phyloP scores from a whole-genome alignment of 129 eudicot genomes.

The Mikania micrantha region DNA sequence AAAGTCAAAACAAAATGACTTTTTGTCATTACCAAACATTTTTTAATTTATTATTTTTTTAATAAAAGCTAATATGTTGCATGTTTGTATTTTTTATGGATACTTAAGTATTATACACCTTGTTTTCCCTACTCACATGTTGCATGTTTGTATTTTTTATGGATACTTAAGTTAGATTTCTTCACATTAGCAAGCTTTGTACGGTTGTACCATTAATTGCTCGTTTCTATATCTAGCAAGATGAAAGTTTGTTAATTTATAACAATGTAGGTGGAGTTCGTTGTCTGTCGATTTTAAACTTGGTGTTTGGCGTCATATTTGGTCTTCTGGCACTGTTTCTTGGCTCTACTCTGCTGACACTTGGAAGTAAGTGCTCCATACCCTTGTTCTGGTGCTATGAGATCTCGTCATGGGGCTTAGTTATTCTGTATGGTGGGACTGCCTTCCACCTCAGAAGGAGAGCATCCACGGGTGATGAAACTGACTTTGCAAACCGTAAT shows the following conservation, averaged over 20 bases:
- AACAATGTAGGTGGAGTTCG: slow-evolving; percentile 86
- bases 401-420: slow-evolving; percentile 78
- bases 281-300: slow-evolving; percentile 75
- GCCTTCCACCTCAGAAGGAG: slow-evolving; percentile 67
- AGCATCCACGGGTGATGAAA: slow-evolving; percentile 70
- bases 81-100: no score
- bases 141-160: not conserved
- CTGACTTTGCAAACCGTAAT: slow-evolving; percentile 47
- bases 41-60: no score
- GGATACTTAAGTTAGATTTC: not conserved
- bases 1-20: no score
- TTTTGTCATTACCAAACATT: no score
- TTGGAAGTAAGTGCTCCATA: slow-evolving; percentile 79
- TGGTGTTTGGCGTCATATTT: slow-evolving; percentile 54
- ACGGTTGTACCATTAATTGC: not conserved
- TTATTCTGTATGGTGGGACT: slow-evolving; percentile 57
- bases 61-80: no score
- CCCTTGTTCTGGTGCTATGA: slow-evolving; percentile 98
- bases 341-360: slow-evolving; percentile 83
- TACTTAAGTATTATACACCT: not conserved
- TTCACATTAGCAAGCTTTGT: not conserved
- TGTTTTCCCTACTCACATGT: not conserved
- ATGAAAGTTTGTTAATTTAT: not conserved
- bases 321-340: slow-evolving; percentile 83
- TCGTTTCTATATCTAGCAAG: not conserved